A percentile compares a stretch with the other conserved stretches of the same genome.
phyloP scores from a whole-genome alignment of 2,329 filamentous ascomycete genomes.

The Neopestalotiopsis clavispora region DNA sequence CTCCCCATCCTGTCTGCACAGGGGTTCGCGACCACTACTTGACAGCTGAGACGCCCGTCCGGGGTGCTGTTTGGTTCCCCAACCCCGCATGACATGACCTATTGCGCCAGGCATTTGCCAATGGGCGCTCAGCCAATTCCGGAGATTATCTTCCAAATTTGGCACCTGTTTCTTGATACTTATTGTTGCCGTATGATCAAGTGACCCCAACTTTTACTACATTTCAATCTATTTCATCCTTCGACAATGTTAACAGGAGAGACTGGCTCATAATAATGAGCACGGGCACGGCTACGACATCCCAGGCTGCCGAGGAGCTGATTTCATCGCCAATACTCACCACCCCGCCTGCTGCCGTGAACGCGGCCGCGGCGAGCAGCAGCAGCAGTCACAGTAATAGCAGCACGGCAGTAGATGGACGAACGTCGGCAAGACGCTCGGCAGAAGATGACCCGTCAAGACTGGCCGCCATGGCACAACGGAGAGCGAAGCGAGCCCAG shows the following conservation, averaged over 20 bases:
- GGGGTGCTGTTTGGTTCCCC: neutral
- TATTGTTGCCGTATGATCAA: conserved; percentile 6
- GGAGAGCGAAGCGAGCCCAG: conserved; percentile 41
- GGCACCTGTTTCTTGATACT: conserved; percentile 11
- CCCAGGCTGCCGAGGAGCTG: conserved; percentile 2
- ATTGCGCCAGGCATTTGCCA: neutral
- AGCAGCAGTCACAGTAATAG: neutral
- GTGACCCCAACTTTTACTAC: conserved; percentile 1
- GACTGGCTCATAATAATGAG: conserved; percentile 1
- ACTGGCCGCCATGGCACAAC: conserved; percentile 3
- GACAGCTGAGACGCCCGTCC: conserved; percentile 10
- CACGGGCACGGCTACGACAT: conserved; percentile 14
- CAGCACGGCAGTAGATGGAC: neutral
- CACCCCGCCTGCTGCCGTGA: conserved; percentile 4
- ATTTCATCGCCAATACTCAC: conserved; percentile 9
- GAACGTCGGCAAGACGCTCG: conserved; percentile 3
- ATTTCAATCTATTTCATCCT: neutral
- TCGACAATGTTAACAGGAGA: conserved; percentile 11
- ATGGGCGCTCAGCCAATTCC: conserved; percentile 7
- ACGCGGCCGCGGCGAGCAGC: neutral
- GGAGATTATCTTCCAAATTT: conserved; percentile 17
- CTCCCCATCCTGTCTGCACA: neutral
- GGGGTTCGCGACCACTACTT: conserved; percentile 6
- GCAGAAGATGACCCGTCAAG: neutral
- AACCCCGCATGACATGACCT: neutral